Percentiles rank a stretch among this genome's conserved stretches.
Evolutionary conservation across 257 asterid species (phyloP).

Genomic region (Przewalskia tangutica): DNA sequence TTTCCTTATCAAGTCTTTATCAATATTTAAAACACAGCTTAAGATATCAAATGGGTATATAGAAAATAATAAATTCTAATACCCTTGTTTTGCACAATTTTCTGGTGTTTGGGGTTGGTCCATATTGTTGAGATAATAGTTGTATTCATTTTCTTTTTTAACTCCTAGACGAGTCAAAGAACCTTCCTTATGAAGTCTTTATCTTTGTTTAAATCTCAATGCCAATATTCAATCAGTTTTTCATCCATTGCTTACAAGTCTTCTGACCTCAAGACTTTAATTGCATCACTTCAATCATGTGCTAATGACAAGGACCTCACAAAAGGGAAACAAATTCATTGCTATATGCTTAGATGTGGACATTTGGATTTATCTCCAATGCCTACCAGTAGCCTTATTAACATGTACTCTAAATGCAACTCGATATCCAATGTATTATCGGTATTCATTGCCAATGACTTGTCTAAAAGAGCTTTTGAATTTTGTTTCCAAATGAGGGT

Average conservation of each 20-base stretch:
- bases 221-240: conserved; percentile 19
- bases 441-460: conserved; percentile 37
- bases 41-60: not conserved
- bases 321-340: conserved; percentile 43
- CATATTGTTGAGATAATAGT: not conserved
- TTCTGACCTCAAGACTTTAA: conserved; percentile 25
- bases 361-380: conserved; percentile 42
- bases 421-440: conserved; percentile 48
- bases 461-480: conserved; percentile 28
- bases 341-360: conserved; percentile 42
- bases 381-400: conserved; percentile 70
- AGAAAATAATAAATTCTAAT: not conserved
- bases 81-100: not conserved
- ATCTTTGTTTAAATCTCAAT: not conserved
- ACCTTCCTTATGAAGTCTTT: not conserved
- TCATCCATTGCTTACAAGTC: conserved; percentile 16
- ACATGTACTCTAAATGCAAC: conserved; percentile 79
- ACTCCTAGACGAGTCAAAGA: not conserved
- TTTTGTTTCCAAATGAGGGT: conserved; percentile 43
- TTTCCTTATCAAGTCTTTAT: not conserved
- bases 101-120: not conserved
- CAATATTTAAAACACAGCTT: not conserved
- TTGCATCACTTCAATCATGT: conserved; percentile 56
- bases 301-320: conserved; percentile 36
- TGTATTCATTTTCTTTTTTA: not conserved